Evolutionary conservation across 306 rosid species (phyloP).

Genomic region (Cucumis cinereus): DNA sequence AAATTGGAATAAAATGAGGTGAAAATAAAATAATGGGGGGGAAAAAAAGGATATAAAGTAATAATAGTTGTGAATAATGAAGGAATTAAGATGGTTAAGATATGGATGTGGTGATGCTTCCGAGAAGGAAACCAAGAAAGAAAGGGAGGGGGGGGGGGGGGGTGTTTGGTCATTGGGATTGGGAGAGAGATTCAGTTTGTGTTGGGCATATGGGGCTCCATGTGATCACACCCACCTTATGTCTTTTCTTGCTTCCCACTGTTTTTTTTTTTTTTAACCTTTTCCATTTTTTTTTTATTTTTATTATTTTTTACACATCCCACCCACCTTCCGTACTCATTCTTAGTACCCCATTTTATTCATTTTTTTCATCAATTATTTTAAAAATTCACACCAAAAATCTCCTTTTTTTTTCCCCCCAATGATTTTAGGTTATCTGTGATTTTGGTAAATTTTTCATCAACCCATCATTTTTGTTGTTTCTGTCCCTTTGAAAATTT

Average conservation of each 20-base stretch:
- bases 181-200: conserved; percentile 35
- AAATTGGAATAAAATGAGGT: too few relatives aligned
- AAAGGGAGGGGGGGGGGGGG: too few relatives aligned
- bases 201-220: conserved; percentile 93
- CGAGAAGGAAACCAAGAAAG: conserved; percentile 64
- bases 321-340: conserved; percentile 6
- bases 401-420: neutral
- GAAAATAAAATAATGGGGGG: too few relatives aligned
- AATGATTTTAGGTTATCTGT: too few relatives aligned
- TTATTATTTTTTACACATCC: neutral
- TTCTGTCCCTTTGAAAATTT: neutral
- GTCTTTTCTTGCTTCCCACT: conserved; percentile 13
- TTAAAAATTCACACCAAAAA: neutral
- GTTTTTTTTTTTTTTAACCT: neutral
- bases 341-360: neutral
- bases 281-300: too few relatives aligned
- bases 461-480: neutral
- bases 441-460: neutral
- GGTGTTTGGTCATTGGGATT: conserved; percentile 59
- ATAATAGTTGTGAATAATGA: neutral
- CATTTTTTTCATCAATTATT: neutral
- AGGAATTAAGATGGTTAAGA: neutral
- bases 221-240: conserved; percentile 44
- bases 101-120: conserved; percentile 44
- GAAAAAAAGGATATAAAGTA: neutral